Evolutionary conservation across 352 stramenopile species (phyloP).

Genomic region (Globisporangium recalcitrans): DNA sequence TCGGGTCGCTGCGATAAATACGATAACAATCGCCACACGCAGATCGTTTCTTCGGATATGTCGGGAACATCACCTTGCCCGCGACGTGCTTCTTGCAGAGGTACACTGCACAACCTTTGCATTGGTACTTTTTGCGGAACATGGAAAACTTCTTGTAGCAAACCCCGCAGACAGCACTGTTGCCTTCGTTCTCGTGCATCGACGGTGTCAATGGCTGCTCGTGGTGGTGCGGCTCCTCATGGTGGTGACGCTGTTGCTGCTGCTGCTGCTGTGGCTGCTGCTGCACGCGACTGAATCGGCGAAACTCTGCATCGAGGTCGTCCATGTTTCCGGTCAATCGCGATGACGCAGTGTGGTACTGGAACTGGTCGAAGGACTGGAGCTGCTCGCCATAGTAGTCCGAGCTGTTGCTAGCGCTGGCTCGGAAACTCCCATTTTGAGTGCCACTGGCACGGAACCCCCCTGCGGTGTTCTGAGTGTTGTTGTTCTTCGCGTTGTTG

Average conservation of each 20-base stretch:
- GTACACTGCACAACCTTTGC: constrained; percentile 72
- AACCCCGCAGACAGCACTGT: constrained; percentile 62
- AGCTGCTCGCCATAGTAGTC: constrained; percentile 16
- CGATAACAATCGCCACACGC: constrained; percentile 77
- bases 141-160: constrained; percentile 86
- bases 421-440: constrained; percentile 4
- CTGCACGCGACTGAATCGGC: constrained; percentile 8
- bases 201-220: constrained; percentile 25
- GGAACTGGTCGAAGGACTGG: constrained; percentile 14
- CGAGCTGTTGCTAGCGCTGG: constrained; percentile 8
- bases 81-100: constrained; percentile 81
- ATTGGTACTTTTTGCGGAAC: constrained; percentile 86
- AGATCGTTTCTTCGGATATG: constrained; percentile 61
- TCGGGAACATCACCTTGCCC: constrained; percentile 55
- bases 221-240: constrained; percentile 16
- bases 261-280: constrained; percentile 5
- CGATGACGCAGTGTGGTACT: constrained; percentile 10
- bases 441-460: background rate
- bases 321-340: constrained; percentile 8
- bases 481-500: background rate
- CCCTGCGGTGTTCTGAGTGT: background rate
- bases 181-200: constrained; percentile 43
- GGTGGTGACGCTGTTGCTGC: background rate
- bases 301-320: constrained; percentile 13
- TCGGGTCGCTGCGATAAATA: constrained; percentile 48